Evolutionary conservation across 2,329 filamentous ascomycete species (phyloP).

Genomic region (Fusarium sp.): DNA sequence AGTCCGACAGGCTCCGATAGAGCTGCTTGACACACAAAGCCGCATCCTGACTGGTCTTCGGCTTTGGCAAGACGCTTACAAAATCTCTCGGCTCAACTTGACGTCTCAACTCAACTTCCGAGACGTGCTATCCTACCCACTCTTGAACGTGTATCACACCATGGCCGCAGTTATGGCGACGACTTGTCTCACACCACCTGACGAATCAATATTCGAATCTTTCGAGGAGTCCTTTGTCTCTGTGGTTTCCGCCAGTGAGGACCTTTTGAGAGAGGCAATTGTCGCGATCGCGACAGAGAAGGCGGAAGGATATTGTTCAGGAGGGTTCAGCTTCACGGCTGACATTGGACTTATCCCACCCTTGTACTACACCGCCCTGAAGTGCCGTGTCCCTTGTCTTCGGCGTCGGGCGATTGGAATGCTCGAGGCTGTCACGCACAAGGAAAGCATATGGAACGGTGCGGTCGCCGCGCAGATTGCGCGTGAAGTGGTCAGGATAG

Average conservation of each 20-base stretch:
- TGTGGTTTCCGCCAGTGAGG: neutral
- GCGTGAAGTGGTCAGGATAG: neutral
- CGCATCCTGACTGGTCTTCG: neutral
- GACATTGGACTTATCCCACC: neutral
- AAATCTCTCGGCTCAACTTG: neutral
- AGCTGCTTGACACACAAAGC: neutral
- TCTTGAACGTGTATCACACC: neutral
- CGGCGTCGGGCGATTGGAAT: neutral
- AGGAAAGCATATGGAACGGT: neutral
- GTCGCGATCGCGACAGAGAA: neutral
- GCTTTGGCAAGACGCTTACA: neutral
- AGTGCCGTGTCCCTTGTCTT: neutral
- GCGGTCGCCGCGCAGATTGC: neutral
- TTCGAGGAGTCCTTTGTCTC: neutral
- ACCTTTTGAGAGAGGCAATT: neutral
- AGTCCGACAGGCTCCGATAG: neutral
- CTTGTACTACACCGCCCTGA: neutral
- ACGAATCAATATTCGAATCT: neutral
- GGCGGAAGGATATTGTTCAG: neutral
- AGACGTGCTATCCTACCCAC: neutral
- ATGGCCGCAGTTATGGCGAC: neutral
- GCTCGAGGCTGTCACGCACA: neutral
- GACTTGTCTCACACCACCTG: neutral
- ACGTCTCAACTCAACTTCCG: neutral
- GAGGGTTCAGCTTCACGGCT: neutral